phyloP scores from a whole-genome alignment of 2,329 filamentous ascomycete species.

The Teratosphaeria gauchensis region DNA sequence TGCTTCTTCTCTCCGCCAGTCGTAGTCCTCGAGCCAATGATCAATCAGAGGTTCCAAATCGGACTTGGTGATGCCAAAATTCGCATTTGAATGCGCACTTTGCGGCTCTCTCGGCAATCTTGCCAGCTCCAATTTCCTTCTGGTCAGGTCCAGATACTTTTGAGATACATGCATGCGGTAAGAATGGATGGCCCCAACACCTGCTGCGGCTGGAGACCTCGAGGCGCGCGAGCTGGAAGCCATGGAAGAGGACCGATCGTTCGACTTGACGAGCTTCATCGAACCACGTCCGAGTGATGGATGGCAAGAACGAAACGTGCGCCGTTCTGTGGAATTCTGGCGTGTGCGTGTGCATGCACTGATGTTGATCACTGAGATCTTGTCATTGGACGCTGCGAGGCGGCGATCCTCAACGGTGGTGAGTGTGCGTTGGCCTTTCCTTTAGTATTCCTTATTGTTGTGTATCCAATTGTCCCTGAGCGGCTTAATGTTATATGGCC shows the following conservation, averaged over 20 bases:
- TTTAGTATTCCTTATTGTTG: neutral
- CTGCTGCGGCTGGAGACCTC: neutral
- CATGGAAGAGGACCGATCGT: neutral
- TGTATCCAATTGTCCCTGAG: neutral
- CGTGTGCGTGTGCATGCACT: neutral
- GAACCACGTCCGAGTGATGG: neutral
- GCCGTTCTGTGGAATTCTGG: neutral
- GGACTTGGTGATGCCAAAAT: constrained; percentile 38
- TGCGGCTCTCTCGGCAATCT: constrained; percentile 51
- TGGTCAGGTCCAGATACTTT: constrained; percentile 58
- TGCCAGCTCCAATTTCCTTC: constrained; percentile 57
- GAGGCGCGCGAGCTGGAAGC: neutral
- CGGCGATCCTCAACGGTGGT: neutral
- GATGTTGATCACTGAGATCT: neutral
- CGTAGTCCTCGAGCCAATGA: constrained; percentile 55
- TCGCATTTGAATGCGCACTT: neutral
- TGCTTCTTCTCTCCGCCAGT: constrained; percentile 52
- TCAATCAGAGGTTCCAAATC: constrained; percentile 52
- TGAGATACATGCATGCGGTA: constrained; percentile 44
- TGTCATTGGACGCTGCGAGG: neutral
- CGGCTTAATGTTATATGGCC: neutral
- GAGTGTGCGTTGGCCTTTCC: neutral
- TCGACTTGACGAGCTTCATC: neutral
- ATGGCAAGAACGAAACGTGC: neutral
- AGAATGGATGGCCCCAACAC: constrained; percentile 5